phyloP scores from a whole-genome alignment of 1,284 basidiomycete genomes.

The Tilletiopsis washingtonensis region DNA sequence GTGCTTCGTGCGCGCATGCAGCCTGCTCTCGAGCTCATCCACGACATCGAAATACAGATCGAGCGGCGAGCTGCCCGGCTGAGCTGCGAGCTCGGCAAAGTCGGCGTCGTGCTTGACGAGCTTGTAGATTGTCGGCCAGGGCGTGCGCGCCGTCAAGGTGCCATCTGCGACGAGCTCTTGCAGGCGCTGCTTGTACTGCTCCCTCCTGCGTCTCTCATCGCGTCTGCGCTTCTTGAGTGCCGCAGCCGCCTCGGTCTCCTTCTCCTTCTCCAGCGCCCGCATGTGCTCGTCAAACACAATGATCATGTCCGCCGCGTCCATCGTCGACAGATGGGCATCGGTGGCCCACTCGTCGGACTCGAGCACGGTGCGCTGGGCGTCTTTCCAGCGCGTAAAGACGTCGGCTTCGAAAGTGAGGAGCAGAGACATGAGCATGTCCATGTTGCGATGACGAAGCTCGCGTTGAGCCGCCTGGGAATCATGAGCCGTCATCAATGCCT shows the following conservation, averaged over 20 bases:
- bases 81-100: conserved; percentile 78
- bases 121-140: conserved; percentile 84
- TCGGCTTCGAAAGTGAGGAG: conserved; percentile 40
- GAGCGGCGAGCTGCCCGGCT: conserved; percentile 83
- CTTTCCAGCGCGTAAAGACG: conserved; percentile 39
- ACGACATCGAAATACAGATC: conserved; percentile 94
- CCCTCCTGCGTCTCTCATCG: conserved; percentile 30
- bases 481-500: not conserved
- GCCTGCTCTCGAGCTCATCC: conserved; percentile 73
- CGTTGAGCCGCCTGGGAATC: conserved; percentile 9
- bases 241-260: conserved; percentile 11
- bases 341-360: conserved; percentile 33
- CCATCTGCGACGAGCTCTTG: conserved; percentile 61
- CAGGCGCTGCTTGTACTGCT: conserved; percentile 58
- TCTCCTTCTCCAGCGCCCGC: conserved; percentile 28
- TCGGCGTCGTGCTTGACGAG: conserved; percentile 66
- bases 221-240: conserved; percentile 6
- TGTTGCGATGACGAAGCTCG: conserved; percentile 25
- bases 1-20: conserved; percentile 65
- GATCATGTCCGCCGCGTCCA: conserved; percentile 39
- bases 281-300: conserved; percentile 41
- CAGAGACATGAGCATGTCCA: conserved; percentile 33
- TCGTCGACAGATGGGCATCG: conserved; percentile 22
- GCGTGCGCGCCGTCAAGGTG: conserved; percentile 68
- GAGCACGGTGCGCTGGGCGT: conserved; percentile 37